Percentiles rank a stretch among this genome's conserved stretches.
phyloP scores from a whole-genome alignment of 495 filamentous ascomycete genomes.

The Lasiosphaeriaceae sp. region DNA sequence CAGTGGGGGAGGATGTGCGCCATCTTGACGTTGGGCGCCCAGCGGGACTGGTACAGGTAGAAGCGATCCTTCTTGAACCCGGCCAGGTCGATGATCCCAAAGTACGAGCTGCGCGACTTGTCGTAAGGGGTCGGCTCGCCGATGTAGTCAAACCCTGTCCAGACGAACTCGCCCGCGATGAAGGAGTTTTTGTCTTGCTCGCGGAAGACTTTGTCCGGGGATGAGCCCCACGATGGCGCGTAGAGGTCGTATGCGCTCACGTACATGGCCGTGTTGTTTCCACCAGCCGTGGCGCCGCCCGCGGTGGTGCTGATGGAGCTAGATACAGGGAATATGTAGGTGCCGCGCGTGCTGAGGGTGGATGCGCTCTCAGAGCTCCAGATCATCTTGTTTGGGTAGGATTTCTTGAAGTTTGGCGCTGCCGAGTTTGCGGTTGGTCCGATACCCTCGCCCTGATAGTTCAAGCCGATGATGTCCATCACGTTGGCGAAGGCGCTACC shows the following conservation, averaged over 20 bases:
- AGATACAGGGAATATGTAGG: conserved; percentile 48
- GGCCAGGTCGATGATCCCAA: conserved; percentile 47
- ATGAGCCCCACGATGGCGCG: conserved; percentile 36
- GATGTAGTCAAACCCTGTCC: conserved; percentile 49
- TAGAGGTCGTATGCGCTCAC: conserved; percentile 50
- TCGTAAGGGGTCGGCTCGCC: conserved; percentile 49
- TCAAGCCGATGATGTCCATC: conserved; percentile 42
- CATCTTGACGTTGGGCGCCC: conserved; percentile 36
- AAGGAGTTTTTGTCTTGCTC: conserved; percentile 42
- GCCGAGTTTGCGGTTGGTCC: conserved; percentile 29
- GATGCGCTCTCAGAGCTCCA: conserved; percentile 42
- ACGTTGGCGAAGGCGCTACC: conserved; percentile 27
- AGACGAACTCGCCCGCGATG: conserved; percentile 49
- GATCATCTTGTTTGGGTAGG: conserved; percentile 43
- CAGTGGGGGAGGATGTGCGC: conserved; percentile 50
- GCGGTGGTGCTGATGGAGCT: conserved; percentile 28
- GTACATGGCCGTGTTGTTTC: conserved; percentile 22
- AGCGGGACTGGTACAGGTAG: conserved; percentile 46
- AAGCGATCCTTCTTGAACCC: conserved; percentile 51
- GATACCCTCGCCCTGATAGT: conserved; percentile 49
- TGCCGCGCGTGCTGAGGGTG: conserved; percentile 41
- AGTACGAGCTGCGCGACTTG: conserved; percentile 43
- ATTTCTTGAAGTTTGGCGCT: conserved; percentile 28
- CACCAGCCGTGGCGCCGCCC: neutral
- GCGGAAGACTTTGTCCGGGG: conserved; percentile 46